Evolutionary conservation across 1,284 basidiomycete species (phyloP), one percentile per base, ranked within the genome.

Genomic region (Cryptococcus floricola): DNA sequence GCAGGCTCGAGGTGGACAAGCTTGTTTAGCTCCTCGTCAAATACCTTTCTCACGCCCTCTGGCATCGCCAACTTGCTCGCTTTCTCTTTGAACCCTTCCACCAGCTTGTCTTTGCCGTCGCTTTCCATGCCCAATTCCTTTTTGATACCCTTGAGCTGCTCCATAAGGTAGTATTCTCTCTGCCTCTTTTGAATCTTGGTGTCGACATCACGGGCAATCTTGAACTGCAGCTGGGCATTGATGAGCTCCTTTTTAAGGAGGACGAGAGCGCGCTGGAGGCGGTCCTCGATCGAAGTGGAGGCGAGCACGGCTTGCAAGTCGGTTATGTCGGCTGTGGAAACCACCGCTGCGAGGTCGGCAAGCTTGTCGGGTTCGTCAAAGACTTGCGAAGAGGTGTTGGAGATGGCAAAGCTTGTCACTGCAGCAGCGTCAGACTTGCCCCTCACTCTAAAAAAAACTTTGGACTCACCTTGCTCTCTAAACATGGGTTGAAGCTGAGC

Each of bases 361-460:
- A 98, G 85, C 76, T 95, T 96, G 78, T 97, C 95, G 1, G 95
- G 95, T 71, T 98, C 94, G 71, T 98, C 95, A 68, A 98, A 98
- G 54, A 98, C 91, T 76, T 96, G 98, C n/a, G 90, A 85, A 5
- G 93, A 89, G 49, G 91, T 87, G 75, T 96, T 92, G 71, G 90
- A 91, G 77, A 96, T 95, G 19, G 88, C 91, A 77, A 97, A 98
- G 76, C 94, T 68, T 2, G 76, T 74, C 53, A 77, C 69, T 74
- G 56, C 31, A 50, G 4, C 12, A 2, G 18, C 16, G 28, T 39
- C 37, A 41, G 34, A n/a, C 13, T 51, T 37, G 19, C 10, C n/a
- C 47, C 5, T 38, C 16, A 5, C 18, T 37, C 10, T 14, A n/a
- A 16, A 9, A 19, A 19, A 2, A 23, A 12, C 10, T n/a, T 13